Conservation (phyloP, 192 early-diverging fungal species). For the Backusella circina region DNA sequence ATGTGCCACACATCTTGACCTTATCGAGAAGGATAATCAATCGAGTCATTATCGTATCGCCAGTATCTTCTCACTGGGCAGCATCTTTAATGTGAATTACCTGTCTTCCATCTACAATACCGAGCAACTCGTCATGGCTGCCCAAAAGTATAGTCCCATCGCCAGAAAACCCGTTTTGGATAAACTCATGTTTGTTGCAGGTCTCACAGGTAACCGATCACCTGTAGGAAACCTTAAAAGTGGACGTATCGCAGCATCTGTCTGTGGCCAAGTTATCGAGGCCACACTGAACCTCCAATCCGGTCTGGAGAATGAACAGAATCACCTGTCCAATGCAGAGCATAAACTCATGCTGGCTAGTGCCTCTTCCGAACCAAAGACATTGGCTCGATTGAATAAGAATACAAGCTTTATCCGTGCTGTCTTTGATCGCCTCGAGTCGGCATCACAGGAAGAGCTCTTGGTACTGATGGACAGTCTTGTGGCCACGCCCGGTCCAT, state of each 20-base stretch:
- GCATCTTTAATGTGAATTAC: conserved; percentile 27
- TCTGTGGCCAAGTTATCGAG: conserved; percentile 38
- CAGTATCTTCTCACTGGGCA: conserved; percentile 27
- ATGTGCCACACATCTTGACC: conserved; percentile 9
- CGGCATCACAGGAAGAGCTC: not conserved
- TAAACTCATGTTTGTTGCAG: conserved; percentile 21
- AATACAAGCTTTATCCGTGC: conserved; percentile 48
- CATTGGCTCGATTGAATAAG: conserved; percentile 42
- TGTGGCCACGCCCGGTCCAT: conserved; percentile 27
- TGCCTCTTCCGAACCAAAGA: conserved; percentile 43
- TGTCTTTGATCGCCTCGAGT: conserved; percentile 41
- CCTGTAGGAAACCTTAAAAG: conserved; percentile 39
- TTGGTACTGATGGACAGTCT: conserved; percentile 29
- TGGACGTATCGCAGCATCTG: conserved; percentile 42
- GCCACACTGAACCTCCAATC: conserved; percentile 22
- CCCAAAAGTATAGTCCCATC: not conserved
- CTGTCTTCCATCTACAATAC: not conserved
- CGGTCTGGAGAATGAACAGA: not conserved
- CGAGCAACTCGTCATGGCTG: not conserved
- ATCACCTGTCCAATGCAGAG: not conserved
- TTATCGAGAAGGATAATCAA: conserved; percentile 6
- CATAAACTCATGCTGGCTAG: conserved; percentile 5
- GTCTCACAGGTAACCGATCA: not conserved
- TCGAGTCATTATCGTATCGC: conserved; percentile 11
- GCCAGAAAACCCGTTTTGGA: conserved; percentile 12